Base-by-base conservation (phyloP, 1,284 basidiomycete species). In the Polyporus tsugae region DNA sequence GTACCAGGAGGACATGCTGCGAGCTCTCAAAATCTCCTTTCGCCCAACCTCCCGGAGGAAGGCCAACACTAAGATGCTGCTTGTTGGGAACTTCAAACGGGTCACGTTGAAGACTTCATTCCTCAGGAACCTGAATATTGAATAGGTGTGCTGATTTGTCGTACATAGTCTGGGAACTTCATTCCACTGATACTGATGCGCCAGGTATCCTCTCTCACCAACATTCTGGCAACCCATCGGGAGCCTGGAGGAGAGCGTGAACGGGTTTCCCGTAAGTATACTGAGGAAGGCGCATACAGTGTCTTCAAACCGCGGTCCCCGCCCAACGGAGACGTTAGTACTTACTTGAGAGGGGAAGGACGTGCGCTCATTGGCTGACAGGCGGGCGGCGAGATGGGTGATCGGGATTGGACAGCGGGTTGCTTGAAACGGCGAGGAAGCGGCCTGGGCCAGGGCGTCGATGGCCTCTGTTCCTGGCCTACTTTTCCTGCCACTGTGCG, bases 371-470 rank as follows among this genome's bases (percentile, higher is more conserved):
- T 63, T 64, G 53, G 63, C 52, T 44, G 38, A 17, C 19, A n/a
- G 29, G 15, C 15, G 29, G 25, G 52, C 52, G 52, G 52, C 29
- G 22, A 49, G 36, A 58, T 58, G 35, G 25, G 33, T 49, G 62
- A 57, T 63, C 62, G 49, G 62, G 25, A 63, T 63, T 49, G 52
- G 19, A 55, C 38, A 63, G 3, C n/a, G 33, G n/a, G 22, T n/a
- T n/a, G 36, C 35, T 36, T 38, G 36, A 15, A 41, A 36, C 52
- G 33, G 10, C 52, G 35, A 55, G 11, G 17, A 53, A 38, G 38
- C 15, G 25, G 65, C 46, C 69, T 61, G 63, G 69, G 46, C 64
- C 69, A 65, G 64, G 69, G 65, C 60, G 66, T 17, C 52, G 64
- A 66, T 67, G 65, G 65, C 42, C 41, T 62, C 52, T 11, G 62